A percentile compares a stretch with the other conserved stretches of the same genome.
Conservation (phyloP, 345 rosid species). For the Boechera retrofracta region DNA sequence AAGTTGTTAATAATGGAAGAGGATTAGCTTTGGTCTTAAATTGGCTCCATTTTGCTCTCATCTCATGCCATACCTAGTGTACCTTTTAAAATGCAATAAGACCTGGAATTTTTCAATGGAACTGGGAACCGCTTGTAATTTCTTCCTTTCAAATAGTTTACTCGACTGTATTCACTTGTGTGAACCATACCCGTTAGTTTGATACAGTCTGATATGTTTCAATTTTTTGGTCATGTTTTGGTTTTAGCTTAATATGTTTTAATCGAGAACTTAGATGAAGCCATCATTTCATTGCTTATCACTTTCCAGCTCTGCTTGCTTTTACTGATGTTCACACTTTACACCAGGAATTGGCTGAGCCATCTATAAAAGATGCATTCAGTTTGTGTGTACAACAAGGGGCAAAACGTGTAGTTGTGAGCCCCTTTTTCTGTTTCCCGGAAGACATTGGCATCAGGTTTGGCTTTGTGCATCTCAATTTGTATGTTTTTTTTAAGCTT, state of each 20-base stretch:
- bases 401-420: slow-evolving; percentile 77
- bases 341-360: slow-evolving; percentile 81
- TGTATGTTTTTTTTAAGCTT: slow-evolving; percentile 19
- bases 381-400: slow-evolving; percentile 75
- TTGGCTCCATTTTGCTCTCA: too few relatives aligned
- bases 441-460: slow-evolving; percentile 96
- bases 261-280: neutral
- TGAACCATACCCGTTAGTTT: too few relatives aligned
- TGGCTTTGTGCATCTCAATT: slow-evolving; percentile 29
- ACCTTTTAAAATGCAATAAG: too few relatives aligned
- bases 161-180: too few relatives aligned
- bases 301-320: neutral
- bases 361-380: slow-evolving; percentile 84
- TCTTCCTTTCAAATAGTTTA: too few relatives aligned
- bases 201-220: neutral
- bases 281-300: neutral
- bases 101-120: too few relatives aligned
- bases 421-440: slow-evolving; percentile 96
- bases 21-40: too few relatives aligned
- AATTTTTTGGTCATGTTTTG: slow-evolving; percentile 26
- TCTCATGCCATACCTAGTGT: too few relatives aligned
- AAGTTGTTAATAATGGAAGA: too few relatives aligned
- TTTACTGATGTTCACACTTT: slow-evolving; percentile 29
- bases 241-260: neutral
- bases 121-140: too few relatives aligned